A percentile compares a stretch with the other conserved stretches of the same genome.
These are phyloP conservation scores for Epichloe brachyelytri DNA, from an alignment of 2,329 filamentous ascomycete genomes.

Conservation along the genomic window DNA sequence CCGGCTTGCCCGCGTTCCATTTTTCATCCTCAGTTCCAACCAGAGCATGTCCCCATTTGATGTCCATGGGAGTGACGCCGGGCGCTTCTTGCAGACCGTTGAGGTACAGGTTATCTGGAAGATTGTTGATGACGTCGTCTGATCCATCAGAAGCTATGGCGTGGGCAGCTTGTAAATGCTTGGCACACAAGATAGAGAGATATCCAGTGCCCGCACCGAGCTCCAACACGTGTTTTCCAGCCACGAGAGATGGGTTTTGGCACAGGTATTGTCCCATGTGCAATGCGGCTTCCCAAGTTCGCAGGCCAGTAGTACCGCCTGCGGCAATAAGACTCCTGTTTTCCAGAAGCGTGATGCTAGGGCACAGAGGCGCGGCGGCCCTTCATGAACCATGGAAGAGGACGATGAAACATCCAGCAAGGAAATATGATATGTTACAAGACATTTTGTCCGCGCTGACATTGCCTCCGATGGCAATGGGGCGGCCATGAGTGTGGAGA, in stretches of 20 bases:
- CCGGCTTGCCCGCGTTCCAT: conserved; percentile 32
- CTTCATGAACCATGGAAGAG: background rate
- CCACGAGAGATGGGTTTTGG: conserved; percentile 29
- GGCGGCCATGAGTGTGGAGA: conserved; percentile 51
- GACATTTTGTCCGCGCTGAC: conserved; percentile 58
- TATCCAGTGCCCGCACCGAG: conserved; percentile 68
- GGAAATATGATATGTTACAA: conserved; percentile 57
- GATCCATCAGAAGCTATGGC: conserved; percentile 64
- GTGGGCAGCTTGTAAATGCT: conserved; percentile 43
- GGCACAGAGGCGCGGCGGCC: background rate
- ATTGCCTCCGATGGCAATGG: conserved; percentile 50
- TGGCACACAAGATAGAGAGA: conserved; percentile 60
- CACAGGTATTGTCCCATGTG: conserved; percentile 60
- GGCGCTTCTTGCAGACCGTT: conserved; percentile 46
- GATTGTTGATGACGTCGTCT: conserved; percentile 53
- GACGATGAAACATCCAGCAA: conserved; percentile 12
- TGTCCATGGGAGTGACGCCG: conserved; percentile 35
- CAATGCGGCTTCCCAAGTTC: conserved; percentile 72
- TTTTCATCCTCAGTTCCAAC: conserved; percentile 42
- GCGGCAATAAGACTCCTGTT: conserved; percentile 56
- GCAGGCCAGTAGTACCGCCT: conserved; percentile 59
- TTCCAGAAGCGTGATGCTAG: conserved; percentile 51
- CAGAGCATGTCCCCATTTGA: conserved; percentile 52
- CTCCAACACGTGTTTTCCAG: conserved; percentile 50
- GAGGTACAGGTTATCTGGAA: conserved; percentile 55